A percentile compares a stretch with the other conserved stretches of the same genome.
These are phyloP conservation scores for Ceratocystis harringtonii DNA, from an alignment of 2,329 filamentous ascomycete genomes.

Conservation along the genomic window DNA sequence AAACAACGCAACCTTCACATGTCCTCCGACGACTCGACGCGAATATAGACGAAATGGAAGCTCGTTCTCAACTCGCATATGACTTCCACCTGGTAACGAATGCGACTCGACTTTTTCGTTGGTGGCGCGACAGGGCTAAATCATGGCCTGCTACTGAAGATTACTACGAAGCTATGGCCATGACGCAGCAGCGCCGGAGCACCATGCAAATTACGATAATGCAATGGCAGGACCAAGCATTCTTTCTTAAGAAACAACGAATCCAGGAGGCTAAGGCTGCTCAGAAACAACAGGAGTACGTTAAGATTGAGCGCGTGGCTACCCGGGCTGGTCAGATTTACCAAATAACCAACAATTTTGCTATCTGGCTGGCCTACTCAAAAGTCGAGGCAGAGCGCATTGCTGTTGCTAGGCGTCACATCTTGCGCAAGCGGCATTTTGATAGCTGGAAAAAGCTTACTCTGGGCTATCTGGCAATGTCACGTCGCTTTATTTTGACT, in stretches of 20 bases:
- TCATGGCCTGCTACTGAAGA: conserved; percentile 12
- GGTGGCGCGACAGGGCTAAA: conserved; percentile 16
- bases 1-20: conserved; percentile 17
- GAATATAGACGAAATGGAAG: conserved; percentile 16
- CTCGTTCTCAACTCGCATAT: conserved; percentile 4
- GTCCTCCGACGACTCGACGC: conserved; percentile 11
- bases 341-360: conserved; percentile 35
- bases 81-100: conserved; percentile 7
- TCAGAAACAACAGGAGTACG: conserved; percentile 12
- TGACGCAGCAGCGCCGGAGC: conserved; percentile 11
- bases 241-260: conserved; percentile 6
- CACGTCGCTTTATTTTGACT: conserved; percentile 9
- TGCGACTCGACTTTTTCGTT: conserved; percentile 13
- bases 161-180: conserved; percentile 15
- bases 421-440: conserved; percentile 40
- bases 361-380: conserved; percentile 48
- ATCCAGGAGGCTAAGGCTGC: conserved; percentile 13
- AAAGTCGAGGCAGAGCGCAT: conserved; percentile 51
- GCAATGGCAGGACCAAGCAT: conserved; percentile 14
- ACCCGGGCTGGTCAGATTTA: conserved; percentile 49
- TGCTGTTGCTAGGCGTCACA: conserved; percentile 51
- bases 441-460: conserved; percentile 19
- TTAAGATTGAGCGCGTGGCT: conserved; percentile 26
- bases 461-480: conserved; percentile 11
- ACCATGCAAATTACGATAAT: conserved; percentile 13